Conservation (phyloP, 768 basidiomycete genomes). For the Termitomyces sp. region DNA sequence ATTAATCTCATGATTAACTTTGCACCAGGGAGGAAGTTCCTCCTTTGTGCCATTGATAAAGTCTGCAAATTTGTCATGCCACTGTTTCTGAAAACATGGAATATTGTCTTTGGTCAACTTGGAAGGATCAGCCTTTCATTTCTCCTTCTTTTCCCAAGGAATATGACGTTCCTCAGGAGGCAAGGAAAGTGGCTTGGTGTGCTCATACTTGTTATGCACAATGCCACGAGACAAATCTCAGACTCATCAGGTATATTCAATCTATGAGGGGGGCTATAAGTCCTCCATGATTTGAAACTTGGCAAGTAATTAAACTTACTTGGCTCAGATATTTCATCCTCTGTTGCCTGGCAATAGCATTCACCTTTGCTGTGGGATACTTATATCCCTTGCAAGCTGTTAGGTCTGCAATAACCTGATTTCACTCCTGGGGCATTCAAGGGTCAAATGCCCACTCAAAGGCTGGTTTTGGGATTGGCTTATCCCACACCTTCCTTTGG, state of each 20-base stretch:
- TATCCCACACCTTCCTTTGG: no score
- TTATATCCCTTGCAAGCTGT: no score
- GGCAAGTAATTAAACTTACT: not conserved
- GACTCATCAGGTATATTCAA: not conserved
- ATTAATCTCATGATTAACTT: no score
- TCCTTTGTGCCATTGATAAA: not conserved
- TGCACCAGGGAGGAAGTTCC: no score
- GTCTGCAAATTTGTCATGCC: not conserved
- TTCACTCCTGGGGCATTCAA: no score
- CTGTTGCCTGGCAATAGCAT: not conserved
- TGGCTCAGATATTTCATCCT: not conserved
- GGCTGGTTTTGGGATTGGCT: no score
- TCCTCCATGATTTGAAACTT: not conserved
- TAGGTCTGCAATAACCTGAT: no score
- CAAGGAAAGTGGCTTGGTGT: not conserved
- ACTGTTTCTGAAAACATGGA: no score
- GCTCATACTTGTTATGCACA: not conserved
- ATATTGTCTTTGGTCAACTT: no score
- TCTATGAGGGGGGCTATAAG: no score
- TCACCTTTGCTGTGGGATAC: no score
- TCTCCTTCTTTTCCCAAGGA: not conserved
- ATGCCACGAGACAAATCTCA: not conserved
- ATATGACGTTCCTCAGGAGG: not conserved
- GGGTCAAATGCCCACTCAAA: no score
- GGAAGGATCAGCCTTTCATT: not conserved